These are phyloP conservation scores for Haplosporangium sp. DNA, from an alignment of 371 early-diverging fungal species.

Conservation along the genomic window DNA sequence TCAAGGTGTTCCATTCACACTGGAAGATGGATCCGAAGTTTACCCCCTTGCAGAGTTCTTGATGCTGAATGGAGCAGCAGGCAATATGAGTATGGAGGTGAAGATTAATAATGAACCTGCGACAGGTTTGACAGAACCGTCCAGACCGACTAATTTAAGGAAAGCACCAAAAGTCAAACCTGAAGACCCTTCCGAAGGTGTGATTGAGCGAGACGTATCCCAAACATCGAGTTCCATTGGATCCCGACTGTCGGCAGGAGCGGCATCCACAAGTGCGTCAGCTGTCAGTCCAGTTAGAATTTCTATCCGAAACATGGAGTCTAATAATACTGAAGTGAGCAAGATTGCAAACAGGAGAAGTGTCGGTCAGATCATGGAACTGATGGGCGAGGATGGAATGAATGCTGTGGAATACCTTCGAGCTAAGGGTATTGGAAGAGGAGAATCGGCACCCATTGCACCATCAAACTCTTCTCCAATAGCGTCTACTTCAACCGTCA, in stretches of 20 bases:
- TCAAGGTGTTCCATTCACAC: constrained; percentile 39
- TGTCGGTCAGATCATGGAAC: constrained; percentile 30
- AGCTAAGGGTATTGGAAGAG: constrained; percentile 36
- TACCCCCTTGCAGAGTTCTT: constrained; percentile 54
- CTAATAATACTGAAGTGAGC: neutral
- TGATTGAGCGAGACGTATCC: constrained; percentile 21
- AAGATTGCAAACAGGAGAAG: constrained; percentile 22
- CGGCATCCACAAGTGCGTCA: neutral
- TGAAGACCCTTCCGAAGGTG: constrained; percentile 13
- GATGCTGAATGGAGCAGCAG: constrained; percentile 50
- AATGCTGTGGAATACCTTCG: constrained; percentile 48
- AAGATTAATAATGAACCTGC: constrained; percentile 19
- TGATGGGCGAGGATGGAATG: constrained; percentile 34
- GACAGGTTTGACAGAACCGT: neutral
- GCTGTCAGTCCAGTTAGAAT: neutral
- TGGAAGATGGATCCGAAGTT: constrained; percentile 35
- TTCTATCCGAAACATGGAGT: neutral
- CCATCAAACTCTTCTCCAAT: constrained; percentile 1
- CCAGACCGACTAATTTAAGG: neutral
- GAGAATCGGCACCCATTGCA: constrained; percentile 11
- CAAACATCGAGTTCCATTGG: constrained; percentile 27
- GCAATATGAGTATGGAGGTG: constrained; percentile 50
- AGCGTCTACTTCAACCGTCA: neutral
- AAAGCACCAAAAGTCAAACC: neutral
- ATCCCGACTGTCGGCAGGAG: constrained; percentile 16